Evolutionary conservation across 129 eudicot species (phyloP).

Genomic region (Centrapalus pauciflorus): DNA sequence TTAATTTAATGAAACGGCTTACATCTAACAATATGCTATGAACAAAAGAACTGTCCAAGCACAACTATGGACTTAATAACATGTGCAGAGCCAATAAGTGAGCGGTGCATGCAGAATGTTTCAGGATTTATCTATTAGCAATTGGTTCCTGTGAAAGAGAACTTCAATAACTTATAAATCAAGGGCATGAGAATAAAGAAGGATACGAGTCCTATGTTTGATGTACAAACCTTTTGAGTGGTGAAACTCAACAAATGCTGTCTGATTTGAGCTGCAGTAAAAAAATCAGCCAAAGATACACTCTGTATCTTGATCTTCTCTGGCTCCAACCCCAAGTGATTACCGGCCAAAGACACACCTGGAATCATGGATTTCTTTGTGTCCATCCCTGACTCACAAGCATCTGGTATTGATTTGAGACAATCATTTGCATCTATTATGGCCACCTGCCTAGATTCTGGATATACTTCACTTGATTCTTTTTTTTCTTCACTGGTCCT

Average conservation of each 20-base stretch:
- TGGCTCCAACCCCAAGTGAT: constrained; percentile 16
- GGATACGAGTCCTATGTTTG: neutral
- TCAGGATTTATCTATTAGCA: too few species aligned
- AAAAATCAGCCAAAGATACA: constrained; percentile 55
- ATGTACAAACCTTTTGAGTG: constrained; percentile 37
- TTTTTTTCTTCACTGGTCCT: constrained; percentile 10
- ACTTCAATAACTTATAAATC: neutral
- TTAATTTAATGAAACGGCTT: neutral
- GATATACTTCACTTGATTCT: neutral
- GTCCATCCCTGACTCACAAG: constrained; percentile 8
- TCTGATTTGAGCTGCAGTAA: constrained; percentile 50
- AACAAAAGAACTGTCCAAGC: too few species aligned
- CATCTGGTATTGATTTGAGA: constrained; percentile 18
- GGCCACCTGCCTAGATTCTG: constrained; percentile 5
- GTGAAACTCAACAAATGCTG: constrained; percentile 56
- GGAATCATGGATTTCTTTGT: constrained; percentile 23
- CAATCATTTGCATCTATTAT: constrained; percentile 19
- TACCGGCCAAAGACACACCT: constrained; percentile 36
- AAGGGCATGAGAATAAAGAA: neutral
- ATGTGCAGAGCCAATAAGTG: too few species aligned
- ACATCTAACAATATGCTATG: neutral
- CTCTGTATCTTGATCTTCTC: constrained; percentile 45
- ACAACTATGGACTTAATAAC: too few species aligned
- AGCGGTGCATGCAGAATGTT: neutral
- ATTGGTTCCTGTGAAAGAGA: neutral